Evolutionary conservation across 2,329 filamentous ascomycete species (phyloP).

Genomic region (Aspergillus sp.): DNA sequence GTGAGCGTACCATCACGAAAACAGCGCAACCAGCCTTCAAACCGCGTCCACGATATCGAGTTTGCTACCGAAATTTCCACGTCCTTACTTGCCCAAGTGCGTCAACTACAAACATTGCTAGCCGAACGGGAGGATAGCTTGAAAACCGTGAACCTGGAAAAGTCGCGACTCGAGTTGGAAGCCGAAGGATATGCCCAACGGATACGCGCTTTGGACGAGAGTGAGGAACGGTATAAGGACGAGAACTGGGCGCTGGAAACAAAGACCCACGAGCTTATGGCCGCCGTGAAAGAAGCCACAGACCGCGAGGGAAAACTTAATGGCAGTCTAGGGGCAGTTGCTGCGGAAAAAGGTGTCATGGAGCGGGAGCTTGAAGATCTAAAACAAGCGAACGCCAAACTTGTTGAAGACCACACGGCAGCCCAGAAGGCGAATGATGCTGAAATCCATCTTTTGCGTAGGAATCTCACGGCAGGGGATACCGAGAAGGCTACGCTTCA

Average conservation of each 20-base stretch:
- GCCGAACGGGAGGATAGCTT: conserved; percentile 85
- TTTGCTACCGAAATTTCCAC: conserved; percentile 98
- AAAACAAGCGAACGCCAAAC: conserved; percentile 73
- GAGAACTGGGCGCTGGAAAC: conserved; percentile 98
- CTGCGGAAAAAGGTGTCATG: conserved; percentile 71
- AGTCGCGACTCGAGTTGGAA: conserved; percentile 78
- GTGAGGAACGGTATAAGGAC: conserved; percentile 93
- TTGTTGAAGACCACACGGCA: conserved; percentile 76
- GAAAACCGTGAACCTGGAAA: conserved; percentile 71
- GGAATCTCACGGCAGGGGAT: conserved; percentile 75
- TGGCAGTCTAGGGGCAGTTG: conserved; percentile 67
- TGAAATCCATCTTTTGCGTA: conserved; percentile 79
- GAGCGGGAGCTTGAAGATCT: conserved; percentile 91
- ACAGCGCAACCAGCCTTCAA: conserved; percentile 84
- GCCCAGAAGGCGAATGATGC: conserved; percentile 82
- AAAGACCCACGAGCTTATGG: conserved; percentile 78
- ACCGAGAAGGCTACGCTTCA: conserved; percentile 75
- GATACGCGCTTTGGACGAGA: conserved; percentile 82
- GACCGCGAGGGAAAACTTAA: conserved; percentile 82
- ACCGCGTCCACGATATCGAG: conserved; percentile 90
- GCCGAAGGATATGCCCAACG: conserved; percentile 76
- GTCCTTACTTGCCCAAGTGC: conserved; percentile 88
- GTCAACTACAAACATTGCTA: conserved; percentile 81
- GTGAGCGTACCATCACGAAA: conserved; percentile 82
- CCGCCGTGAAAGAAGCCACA: conserved; percentile 69